phyloP scores from a whole-genome alignment of 2,329 filamentous ascomycete species.

The Chrysosporium keratinophilum region DNA sequence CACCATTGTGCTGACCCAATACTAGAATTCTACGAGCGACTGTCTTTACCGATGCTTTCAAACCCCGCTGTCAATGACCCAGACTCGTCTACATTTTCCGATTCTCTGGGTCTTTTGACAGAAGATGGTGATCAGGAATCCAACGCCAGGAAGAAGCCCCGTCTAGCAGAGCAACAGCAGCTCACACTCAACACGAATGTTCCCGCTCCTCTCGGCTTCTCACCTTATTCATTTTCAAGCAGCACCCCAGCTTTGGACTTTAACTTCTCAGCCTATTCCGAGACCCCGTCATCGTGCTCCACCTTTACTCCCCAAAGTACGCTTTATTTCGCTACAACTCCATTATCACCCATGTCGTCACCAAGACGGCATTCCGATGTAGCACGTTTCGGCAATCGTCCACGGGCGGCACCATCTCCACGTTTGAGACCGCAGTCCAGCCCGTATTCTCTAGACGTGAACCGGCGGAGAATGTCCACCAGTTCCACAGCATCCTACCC shows the following conservation, averaged over 20 bases:
- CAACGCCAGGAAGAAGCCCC: conserved; percentile 9
- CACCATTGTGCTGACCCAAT: not conserved
- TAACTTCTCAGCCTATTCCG: conserved; percentile 61
- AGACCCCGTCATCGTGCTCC: conserved; percentile 48
- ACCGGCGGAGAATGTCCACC: conserved; percentile 4
- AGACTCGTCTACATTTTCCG: not conserved
- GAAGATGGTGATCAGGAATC: conserved; percentile 6
- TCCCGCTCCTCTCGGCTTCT: conserved; percentile 56
- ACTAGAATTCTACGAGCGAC: conserved; percentile 6
- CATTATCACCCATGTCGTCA: conserved; percentile 55
- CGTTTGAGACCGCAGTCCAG: conserved; percentile 36
- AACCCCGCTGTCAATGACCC: not conserved
- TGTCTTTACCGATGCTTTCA: not conserved
- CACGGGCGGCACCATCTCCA: conserved; percentile 45
- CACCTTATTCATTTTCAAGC: conserved; percentile 62
- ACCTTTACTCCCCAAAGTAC: conserved; percentile 57
- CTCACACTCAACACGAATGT: conserved; percentile 15
- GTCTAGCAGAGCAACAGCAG: conserved; percentile 9
- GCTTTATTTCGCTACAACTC: conserved; percentile 56
- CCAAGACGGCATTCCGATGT: conserved; percentile 9
- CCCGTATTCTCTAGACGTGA: conserved; percentile 6
- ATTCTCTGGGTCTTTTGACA: conserved; percentile 6
- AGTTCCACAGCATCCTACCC: not conserved
- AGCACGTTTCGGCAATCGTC: not conserved
- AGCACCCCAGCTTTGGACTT: conserved; percentile 44